Base-by-base conservation (phyloP, 176 grass and related monocot species). In the Cenchrus purpureus region DNA sequence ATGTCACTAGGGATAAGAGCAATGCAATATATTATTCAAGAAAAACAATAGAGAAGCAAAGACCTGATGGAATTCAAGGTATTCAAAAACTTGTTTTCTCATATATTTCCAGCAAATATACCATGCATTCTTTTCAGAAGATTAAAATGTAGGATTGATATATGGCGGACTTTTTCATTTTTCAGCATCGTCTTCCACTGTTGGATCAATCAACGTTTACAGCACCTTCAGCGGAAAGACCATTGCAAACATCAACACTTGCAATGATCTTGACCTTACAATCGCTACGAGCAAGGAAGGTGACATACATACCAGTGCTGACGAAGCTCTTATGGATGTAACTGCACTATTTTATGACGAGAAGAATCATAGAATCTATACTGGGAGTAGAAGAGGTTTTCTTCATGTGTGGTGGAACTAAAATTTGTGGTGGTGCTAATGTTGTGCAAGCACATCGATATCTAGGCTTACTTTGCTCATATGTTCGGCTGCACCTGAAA, bases 151-250 rank as follows among this genome's bases (percentile, higher is more conserved):
- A 44, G 22, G 7, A 14, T 43, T 60, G 2, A 16, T 44, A 16
- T 44, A 31, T 40, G 37, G 37, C 37, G 37, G 37, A 40, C 37
- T 77, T 7, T 14, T 10, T n/a, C 20, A 14, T 5, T 60, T 12
- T 77, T 4, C 55, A 77, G 74, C 37, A 40, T 40, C 37, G 37
- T 40, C 0, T 44, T 44, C 17, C 6, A 60, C 2, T 20, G 14
- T n/a, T 16, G 32, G 53, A 42, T 12, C 74, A 59, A 77, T 77
- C 55, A 60, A 77, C 74, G 14, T 77, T 14, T 22, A 1, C 19
- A 77, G 12, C 74, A 77, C 74, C 54, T 59, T 77, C 55, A 77
- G 2, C 25, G 55, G 74, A 60, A 42, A 60, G 11, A 25, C 54
- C 20, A 58, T 77, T 7, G 6, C 17, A 28, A 77, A 4, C 37